Evolutionary conservation across 2,329 filamentous ascomycete species (phyloP), one percentile per base, ranked within the genome.

Genomic region (Anthostomella pinea): DNA sequence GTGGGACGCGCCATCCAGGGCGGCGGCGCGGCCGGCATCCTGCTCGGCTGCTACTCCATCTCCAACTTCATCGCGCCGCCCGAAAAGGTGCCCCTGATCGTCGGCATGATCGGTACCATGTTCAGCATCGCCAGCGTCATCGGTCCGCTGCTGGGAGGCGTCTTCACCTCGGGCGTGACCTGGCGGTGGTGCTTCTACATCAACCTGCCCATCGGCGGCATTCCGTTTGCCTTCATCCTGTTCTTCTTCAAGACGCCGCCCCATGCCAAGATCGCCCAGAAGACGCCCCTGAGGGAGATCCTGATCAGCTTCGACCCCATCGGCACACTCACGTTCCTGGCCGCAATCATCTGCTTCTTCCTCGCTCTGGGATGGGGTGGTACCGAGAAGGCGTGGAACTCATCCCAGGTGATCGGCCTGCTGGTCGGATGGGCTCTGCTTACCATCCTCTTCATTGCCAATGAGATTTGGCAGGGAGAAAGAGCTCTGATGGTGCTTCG

Each of bases 121-220:
- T 60, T 58, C 16, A 57, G 48, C 20, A 38, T 63, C 10, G 53
- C 57, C 8, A 52, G 51, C 11, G 49, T 60, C 11, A 32, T 56
- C 13, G 58, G 56, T 1, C 59, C 60, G 6, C 41, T 60, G 9
- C 39, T 63, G 2, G 59, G 60, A 6, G 60, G 60, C 7, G 57
- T 52, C 6, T 58, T 63, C 36, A 61, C 60, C 3, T 43, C 41
- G 3, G 34, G 41, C 0, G 49, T 61, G 2, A 53, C 51, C 10
- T 63, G 59, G 59, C 43, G 59, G 8, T 63, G 58, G 54, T 62
- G 58, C 27, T 61, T 62, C 30, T 62, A 57, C 25, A 55, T 62
- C 46, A 62, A 62, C 41, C 45, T 60, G n/a, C 59, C 59, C 5
- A 47, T 61, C 27, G 58, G 57, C 8, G 59, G 38, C 14, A 43